Percentiles rank a stretch among this genome's conserved stretches.
Conservation (phyloP, 352 stramenopile genomes). For the Phytophthora pistaciae region DNA sequence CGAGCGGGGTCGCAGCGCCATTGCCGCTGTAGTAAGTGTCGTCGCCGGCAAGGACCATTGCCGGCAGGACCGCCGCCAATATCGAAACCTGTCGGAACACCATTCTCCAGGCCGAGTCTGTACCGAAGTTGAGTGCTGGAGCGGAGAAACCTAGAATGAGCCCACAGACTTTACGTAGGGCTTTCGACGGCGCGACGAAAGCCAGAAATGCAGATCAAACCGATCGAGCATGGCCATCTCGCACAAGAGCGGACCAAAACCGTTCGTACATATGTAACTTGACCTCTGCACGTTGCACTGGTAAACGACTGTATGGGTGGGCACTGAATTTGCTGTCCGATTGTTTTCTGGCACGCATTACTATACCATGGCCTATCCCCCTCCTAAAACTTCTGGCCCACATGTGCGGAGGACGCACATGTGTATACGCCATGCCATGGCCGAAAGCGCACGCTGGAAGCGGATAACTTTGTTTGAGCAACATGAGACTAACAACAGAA, state of each 20-base stretch:
- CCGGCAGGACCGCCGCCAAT: constrained; percentile 19
- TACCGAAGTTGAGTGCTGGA: constrained; percentile 17
- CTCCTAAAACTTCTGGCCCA: constrained; percentile 3
- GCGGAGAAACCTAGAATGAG: constrained; percentile 26
- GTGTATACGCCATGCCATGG: neutral
- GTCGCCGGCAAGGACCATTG: constrained; percentile 15
- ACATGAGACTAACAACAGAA: neutral
- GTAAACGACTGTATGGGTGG: neutral
- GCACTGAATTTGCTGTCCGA: constrained; percentile 1
- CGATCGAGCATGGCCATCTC: constrained; percentile 30
- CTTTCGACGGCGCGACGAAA: constrained; percentile 23
- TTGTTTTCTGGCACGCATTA: constrained; percentile 3
- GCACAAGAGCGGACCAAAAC: constrained; percentile 15
- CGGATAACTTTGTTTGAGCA: constrained; percentile 1
- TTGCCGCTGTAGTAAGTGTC: constrained; percentile 52
- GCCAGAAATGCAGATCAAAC: constrained; percentile 28
- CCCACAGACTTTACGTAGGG: constrained; percentile 9
- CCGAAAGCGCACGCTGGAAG: neutral
- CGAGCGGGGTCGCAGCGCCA: constrained; percentile 55
- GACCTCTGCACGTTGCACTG: constrained; percentile 1
- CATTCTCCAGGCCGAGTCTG: neutral
- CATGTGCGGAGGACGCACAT: neutral
- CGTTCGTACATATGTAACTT: constrained; percentile 1
- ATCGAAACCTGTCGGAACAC: constrained; percentile 32
- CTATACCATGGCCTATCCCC: constrained; percentile 6